Percentiles rank a stretch among this genome's conserved stretches.
Evolutionary conservation across 768 basidiomycete species (phyloP).

Genomic region (Tylopilus vinaceipallidus): DNA sequence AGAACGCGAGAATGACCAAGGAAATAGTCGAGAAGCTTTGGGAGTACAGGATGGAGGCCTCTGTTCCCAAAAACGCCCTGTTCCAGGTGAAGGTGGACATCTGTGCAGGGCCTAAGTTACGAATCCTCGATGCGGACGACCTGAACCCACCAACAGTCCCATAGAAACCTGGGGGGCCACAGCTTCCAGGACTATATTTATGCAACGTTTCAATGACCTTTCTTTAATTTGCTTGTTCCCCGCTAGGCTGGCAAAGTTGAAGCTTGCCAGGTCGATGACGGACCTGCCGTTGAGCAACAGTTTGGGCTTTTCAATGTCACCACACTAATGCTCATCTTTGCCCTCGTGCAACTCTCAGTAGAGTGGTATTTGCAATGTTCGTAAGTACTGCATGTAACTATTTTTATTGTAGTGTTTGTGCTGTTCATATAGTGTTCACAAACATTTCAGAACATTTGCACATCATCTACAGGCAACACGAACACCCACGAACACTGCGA

Average conservation of each 20-base stretch:
- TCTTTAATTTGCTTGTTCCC: slow-evolving; percentile 88
- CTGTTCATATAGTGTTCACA: no score
- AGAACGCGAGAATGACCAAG: slow-evolving; percentile 95
- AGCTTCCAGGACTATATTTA: slow-evolving; percentile 91
- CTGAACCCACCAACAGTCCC: slow-evolving; percentile 79
- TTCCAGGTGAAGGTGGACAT: slow-evolving; percentile 90
- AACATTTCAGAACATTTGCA: no score
- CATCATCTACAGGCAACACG: no score
- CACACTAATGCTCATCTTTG: no score
- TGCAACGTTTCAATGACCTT: slow-evolving; percentile 74
- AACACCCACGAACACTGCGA: no score
- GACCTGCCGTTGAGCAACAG: slow-evolving; percentile 69
- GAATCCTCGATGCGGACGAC: not conserved
- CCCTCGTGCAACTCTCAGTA: no score
- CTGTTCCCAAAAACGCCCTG: slow-evolving; percentile 85
- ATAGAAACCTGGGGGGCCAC: slow-evolving; percentile 97
- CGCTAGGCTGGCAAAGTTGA: slow-evolving; percentile 89
- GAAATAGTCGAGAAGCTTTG: slow-evolving; percentile 91
- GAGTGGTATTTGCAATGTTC: no score
- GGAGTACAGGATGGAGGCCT: slow-evolving; percentile 88
- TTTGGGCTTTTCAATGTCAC: no score
- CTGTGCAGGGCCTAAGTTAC: slow-evolving; percentile 38
- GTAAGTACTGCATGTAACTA: no score
- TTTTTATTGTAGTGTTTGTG: no score
- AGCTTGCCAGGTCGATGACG: slow-evolving; percentile 81